Conservation (phyloP, 2,329 filamentous ascomycete species). For the Fusarium abutilonis region DNA sequence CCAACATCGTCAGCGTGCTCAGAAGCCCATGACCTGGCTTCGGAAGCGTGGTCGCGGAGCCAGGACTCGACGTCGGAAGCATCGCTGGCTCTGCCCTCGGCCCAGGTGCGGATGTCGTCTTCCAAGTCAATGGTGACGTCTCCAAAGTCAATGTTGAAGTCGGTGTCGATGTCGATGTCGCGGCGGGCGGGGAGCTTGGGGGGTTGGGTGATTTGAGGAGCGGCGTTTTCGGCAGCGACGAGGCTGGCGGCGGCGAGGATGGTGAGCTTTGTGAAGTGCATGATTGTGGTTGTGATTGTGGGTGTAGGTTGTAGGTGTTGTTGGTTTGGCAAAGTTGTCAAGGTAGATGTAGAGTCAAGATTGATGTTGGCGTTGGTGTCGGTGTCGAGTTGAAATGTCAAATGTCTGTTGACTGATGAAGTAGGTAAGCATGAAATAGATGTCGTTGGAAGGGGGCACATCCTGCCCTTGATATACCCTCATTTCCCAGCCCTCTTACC, state of each 20-base stretch:
- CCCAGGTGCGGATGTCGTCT: slow-evolving; percentile 34
- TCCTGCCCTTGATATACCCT: slow-evolving; percentile 27
- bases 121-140: slow-evolving; percentile 27
- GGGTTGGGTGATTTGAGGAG: slow-evolving; percentile 26
- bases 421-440: not conserved
- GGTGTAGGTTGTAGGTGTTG: not conserved
- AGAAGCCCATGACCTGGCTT: slow-evolving; percentile 19
- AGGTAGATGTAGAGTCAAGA: not conserved
- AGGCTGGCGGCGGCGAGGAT: slow-evolving; percentile 38
- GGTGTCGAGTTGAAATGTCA: not conserved
- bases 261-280: slow-evolving; percentile 42
- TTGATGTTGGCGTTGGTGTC: not conserved
- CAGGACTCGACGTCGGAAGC: slow-evolving; percentile 22
- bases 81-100: slow-evolving; percentile 15
- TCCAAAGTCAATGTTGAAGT: slow-evolving; percentile 8
- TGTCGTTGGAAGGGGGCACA: slow-evolving; percentile 2
- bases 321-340: not conserved
- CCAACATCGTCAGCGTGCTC: slow-evolving; percentile 15
- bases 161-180: not conserved
- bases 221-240: slow-evolving; percentile 28
- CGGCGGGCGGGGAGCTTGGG: slow-evolving; percentile 24
- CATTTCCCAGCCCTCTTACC: slow-evolving; percentile 6
- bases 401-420: slow-evolving; percentile 3
- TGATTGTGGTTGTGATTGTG: slow-evolving; percentile 19
- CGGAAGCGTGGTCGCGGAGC: slow-evolving; percentile 24